Evolutionary conservation across 2,329 filamentous ascomycete species (phyloP), one percentile per base, ranked within the genome.

Genomic region (Cercospora zeae-maydis): DNA sequence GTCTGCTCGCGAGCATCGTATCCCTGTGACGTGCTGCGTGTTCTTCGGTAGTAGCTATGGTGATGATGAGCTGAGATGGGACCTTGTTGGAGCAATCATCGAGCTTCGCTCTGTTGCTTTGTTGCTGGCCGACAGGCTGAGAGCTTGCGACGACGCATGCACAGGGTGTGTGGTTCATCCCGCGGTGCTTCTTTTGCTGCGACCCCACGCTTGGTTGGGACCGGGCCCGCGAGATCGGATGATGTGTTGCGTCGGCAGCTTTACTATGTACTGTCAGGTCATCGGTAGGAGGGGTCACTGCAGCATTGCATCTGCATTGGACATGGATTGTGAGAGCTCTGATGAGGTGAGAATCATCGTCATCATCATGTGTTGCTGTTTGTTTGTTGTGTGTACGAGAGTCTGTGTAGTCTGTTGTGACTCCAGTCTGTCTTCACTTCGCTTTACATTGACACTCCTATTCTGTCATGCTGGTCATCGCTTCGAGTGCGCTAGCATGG

Each of bases 41-140:
- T 53, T 59, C 57, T 59, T 59, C 57, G 57, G 57, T 42, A 59
- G 57, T 59, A 52, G 47, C 33, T 59, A 59, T 59, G 57, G 57
- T 21, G 47, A 59, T 36, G 57, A 39, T 5, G 9, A 7, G 4
- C 49, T 34, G 31, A 10, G 27, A 3, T 3, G 24, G 24, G 24
- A 6, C 24, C 24, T 27, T 27, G 24, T 27, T 27, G 24, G 24
- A 27, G 24, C 39, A 45, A 21, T 45, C 39, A 45, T 24, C 39
- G 19, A 21, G 39, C 39, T 21, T 10, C 19, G 19, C 21, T 24
- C 19, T 9, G 6, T 9, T 45, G 39, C n/a, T 19, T 45, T 16
- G 39, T 45, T 45, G 16, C 16, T 45, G 39, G 21, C 39, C 10
- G 13, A 6, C 39, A 42, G 10, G 37, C n/a, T 42, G 37, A 42